These are phyloP conservation scores for Emericellopsis atlantica DNA, from an alignment of 2,329 filamentous ascomycete species.

Conservation along the genomic window DNA sequence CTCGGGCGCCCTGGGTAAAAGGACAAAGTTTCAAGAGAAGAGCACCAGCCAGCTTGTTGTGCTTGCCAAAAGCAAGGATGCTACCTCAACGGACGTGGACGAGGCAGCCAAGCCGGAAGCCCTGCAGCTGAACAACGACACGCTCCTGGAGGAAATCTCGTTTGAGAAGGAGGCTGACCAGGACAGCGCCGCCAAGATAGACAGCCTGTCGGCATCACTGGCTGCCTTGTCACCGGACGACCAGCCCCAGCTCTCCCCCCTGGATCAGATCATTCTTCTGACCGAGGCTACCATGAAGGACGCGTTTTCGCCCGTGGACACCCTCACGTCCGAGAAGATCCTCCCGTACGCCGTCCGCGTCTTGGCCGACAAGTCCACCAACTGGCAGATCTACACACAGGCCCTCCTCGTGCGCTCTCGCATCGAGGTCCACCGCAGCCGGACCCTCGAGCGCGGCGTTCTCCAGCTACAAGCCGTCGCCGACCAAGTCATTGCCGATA, in stretches of 20 bases:
- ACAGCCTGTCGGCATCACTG: constrained; percentile 46
- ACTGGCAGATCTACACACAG: constrained; percentile 97
- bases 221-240: constrained; percentile 58
- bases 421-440: constrained; percentile 76
- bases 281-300: constrained; percentile 84
- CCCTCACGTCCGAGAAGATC: constrained; percentile 85
- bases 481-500: constrained; percentile 89
- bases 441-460: constrained; percentile 80
- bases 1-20: constrained; percentile 76
- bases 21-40: constrained; percentile 68
- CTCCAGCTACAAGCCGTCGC: constrained; percentile 90
- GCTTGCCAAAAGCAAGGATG: constrained; percentile 60
- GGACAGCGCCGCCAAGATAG: constrained; percentile 11
- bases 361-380: constrained; percentile 76
- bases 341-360: constrained; percentile 84
- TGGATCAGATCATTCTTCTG: constrained; percentile 85
- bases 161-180: constrained; percentile 51
- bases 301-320: constrained; percentile 68
- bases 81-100: constrained; percentile 9
- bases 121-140: constrained; percentile 81
- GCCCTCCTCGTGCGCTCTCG: constrained; percentile 79
- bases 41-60: constrained; percentile 84
- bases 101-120: constrained; percentile 43
- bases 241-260: constrained; percentile 68
- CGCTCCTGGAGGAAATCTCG: constrained; percentile 73